Evolutionary conservation across 805 yeast genomes (phyloP).

Genomic region (Yamadazyma insecticola): DNA sequence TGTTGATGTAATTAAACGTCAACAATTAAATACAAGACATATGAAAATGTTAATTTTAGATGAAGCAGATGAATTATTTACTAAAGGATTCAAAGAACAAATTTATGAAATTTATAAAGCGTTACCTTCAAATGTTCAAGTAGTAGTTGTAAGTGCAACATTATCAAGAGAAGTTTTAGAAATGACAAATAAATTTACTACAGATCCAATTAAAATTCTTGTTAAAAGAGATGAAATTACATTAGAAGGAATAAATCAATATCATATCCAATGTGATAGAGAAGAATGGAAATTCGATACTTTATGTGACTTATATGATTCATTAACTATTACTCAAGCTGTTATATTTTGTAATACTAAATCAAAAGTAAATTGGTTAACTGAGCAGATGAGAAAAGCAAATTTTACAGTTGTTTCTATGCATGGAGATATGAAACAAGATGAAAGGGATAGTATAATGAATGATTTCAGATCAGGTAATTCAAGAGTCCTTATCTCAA

Average conservation of each 20-base stretch:
- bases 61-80: constrained; percentile 94
- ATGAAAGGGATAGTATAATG: constrained; percentile 93
- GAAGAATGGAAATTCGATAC: constrained; percentile 95
- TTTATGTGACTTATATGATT: constrained; percentile 90
- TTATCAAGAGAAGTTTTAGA: constrained; percentile 88
- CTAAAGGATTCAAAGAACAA: constrained; percentile 93
- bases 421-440: constrained; percentile 97
- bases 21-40: constrained; percentile 66
- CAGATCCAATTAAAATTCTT: constrained; percentile 87
- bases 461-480: constrained; percentile 91
- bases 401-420: constrained; percentile 92
- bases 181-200: constrained; percentile 87
- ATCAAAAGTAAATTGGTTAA: constrained; percentile 87
- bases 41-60: constrained; percentile 87
- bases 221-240: constrained; percentile 94
- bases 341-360: constrained; percentile 98
- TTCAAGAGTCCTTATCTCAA: constrained; percentile 89
- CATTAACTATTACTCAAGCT: constrained; percentile 93
- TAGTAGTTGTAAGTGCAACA: constrained; percentile 92
- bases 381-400: constrained; percentile 70
- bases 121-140: constrained; percentile 83
- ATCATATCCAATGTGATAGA: constrained; percentile 81
- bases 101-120: constrained; percentile 86
- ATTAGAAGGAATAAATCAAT: constrained; percentile 92
- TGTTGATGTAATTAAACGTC: constrained; percentile 82